These are phyloP conservation scores for Penicillium sp. DNA, from an alignment of 2,329 filamentous ascomycete genomes.

Conservation along the genomic window DNA sequence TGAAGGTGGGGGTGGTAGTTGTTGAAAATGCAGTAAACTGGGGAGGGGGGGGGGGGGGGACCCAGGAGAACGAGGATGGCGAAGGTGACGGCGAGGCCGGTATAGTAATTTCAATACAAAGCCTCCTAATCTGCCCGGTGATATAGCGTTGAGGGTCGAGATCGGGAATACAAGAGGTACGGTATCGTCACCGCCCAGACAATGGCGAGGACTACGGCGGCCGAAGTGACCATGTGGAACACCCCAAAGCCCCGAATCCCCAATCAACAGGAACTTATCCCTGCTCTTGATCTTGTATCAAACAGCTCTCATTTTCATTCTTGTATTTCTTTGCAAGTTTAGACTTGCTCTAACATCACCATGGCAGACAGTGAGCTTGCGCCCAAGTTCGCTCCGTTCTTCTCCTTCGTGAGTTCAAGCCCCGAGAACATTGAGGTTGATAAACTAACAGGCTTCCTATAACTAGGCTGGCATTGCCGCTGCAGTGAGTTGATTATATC, in stretches of 20 bases:
- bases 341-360: conserved; percentile 14
- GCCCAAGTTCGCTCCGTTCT: conserved; percentile 59
- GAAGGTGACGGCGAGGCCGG: conserved; percentile 16
- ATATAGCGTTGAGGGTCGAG: neutral
- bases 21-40: conserved; percentile 21
- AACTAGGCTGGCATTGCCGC: conserved; percentile 42
- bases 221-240: conserved; percentile 20
- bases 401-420: conserved; percentile 53
- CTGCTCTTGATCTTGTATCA: conserved; percentile 5
- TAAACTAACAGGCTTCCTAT: conserved; percentile 21
- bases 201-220: conserved; percentile 17
- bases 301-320: conserved; percentile 4
- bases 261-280: conserved; percentile 3
- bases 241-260: conserved; percentile 11
- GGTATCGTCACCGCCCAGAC: conserved; percentile 15
- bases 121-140: neutral
- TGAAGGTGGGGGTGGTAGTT: conserved; percentile 12
- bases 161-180: conserved; percentile 6
- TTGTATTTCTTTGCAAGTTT: neutral
- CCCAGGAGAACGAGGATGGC: conserved; percentile 17
- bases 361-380: conserved; percentile 45
- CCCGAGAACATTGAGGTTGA: neutral
- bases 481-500: conserved; percentile 35
- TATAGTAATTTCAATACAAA: conserved; percentile 17
- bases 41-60: conserved; percentile 4